These are phyloP conservation scores for Diaporthe australafricana DNA, from an alignment of 2,329 filamentous ascomycete genomes.

Conservation along the genomic window DNA sequence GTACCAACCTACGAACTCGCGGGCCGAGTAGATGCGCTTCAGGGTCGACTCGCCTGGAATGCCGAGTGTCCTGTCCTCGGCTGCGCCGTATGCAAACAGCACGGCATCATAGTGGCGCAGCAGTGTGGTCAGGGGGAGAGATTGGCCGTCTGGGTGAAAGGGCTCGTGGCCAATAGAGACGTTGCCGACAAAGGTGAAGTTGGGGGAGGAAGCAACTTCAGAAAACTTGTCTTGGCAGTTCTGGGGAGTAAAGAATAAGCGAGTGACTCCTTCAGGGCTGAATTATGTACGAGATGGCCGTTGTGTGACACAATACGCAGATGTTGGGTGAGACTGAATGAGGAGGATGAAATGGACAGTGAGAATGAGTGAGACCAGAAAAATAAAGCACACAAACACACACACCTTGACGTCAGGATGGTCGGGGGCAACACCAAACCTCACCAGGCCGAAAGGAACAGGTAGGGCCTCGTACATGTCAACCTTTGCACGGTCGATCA, in stretches of 20 bases:
- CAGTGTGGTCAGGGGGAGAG: slow-evolving; percentile 75
- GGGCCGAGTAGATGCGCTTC: slow-evolving; percentile 84
- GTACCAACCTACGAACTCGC: slow-evolving; percentile 98
- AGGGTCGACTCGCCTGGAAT: slow-evolving; percentile 83
- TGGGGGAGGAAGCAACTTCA: slow-evolving; percentile 83
- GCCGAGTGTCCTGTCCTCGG: slow-evolving; percentile 81
- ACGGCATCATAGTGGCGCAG: slow-evolving; percentile 91
- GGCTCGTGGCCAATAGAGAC: slow-evolving; percentile 75
- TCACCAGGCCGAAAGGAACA: slow-evolving; percentile 90
- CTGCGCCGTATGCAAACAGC: slow-evolving; percentile 92
- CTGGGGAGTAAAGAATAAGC: slow-evolving; percentile 54
- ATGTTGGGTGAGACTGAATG: background rate
- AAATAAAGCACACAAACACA: background rate
- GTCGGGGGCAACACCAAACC: slow-evolving; percentile 97
- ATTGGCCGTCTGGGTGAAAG: slow-evolving; percentile 54
- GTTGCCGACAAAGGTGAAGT: slow-evolving; percentile 94
- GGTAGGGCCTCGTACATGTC: slow-evolving; percentile 98
- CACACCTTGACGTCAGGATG: slow-evolving; percentile 96
- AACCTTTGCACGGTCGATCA: slow-evolving; percentile 76
- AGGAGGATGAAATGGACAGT: background rate
- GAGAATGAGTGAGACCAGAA: background rate
- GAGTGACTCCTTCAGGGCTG: slow-evolving; percentile 5
- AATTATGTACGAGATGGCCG: background rate
- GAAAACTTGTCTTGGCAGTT: slow-evolving; percentile 96
- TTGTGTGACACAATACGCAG: background rate